Evolutionary conservation across 768 basidiomycete species (phyloP), one percentile per base, ranked within the genome.

Genomic region (Hygrocybe coccinea): DNA sequence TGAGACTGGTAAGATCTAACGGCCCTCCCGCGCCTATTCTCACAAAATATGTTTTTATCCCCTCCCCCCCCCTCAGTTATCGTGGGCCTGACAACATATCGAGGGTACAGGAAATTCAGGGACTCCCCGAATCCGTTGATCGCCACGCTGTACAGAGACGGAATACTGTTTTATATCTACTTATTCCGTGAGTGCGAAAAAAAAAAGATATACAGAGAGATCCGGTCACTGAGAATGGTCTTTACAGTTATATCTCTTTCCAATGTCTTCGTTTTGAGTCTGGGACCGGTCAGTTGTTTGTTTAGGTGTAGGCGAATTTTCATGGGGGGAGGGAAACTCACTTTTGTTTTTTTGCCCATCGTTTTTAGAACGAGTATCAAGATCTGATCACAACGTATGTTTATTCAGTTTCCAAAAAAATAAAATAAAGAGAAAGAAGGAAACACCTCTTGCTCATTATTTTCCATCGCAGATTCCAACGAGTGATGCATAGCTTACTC

Each of bases 401-500:
- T 22, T n/a, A 21, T 24, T 22, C 14, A n/a, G n/a, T 44, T 5
- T 14, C 21, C 6, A 9, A 17, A 25, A 24, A 19, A 14, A 17
- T 9, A 21, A 14, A 21, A n/a, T n/a, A n/a, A n/a, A n/a, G n/a
- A n/a, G n/a, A n/a, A n/a, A n/a, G n/a, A n/a, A n/a, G n/a, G n/a
- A n/a, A n/a, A n/a, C n/a, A n/a, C n/a, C n/a, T 6, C 12, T 29
- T 29, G 8, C 11, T 36, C 21, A 12, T 19, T 4, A 35, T 43
- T 21, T n/a, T n/a, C n/a, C 37, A 7, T 33, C 2, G n/a, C 38
- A 59, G 58, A 9, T 52, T 59, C 49, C 58, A 59, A 46, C 50
- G 54, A 8, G 54, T 55, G 12, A 55, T 56, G 54, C 54, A 59
- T 45, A 56, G 48, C 24, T 11, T 59, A 36, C 37, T 59, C 6